Evolutionary conservation across 768 basidiomycete genomes (phyloP), one percentile per base, ranked within the genome.

Genomic region (Auriscalpium vulgare): DNA sequence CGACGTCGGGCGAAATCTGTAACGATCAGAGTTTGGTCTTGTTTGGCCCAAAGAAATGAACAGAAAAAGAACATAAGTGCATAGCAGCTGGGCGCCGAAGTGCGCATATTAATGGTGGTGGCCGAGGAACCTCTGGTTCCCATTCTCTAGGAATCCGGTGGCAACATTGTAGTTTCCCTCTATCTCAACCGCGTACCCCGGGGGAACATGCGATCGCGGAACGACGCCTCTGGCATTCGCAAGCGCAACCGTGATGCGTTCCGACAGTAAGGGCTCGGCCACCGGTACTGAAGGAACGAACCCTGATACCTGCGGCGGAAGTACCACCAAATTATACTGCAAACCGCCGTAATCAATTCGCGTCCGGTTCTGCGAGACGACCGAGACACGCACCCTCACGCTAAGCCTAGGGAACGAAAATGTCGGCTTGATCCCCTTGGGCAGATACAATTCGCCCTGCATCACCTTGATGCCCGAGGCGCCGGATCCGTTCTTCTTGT

Each of bases 121-220:
- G 36, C 16, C 14, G n/a, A 59, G 34, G 45, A 56, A 82, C 60
- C 77, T 69, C 61, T 82, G 79, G 63, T 83, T 81, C 13, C 79
- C 78, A 60, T 79, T 82, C 62, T 81, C 79, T 60, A 81, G 65
- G 38, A 78, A 73, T 13, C 78, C 81, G 36, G 79, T 68, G 10
- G 76, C 73, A 38, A 72, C 75, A 59, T 78, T 80, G 63, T 79
- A 81, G 62, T 84, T 75, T 19, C 69, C 71, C 40, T 68, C 71
- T 10, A 19, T 17, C 35, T 37, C 36, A 11, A 19, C 50, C 16
- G 17, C 71, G 70, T 82, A 83, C 19, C 77, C 78, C 10, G 81
- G 80, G 2, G 81, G 83, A 4, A 77, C 76, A 59, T 75, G 76
- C 21, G 80, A 79, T 29, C 69, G 68, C 10, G 73, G 68, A 1